Evolutionary conservation across 768 basidiomycete species (phyloP), one percentile per base, ranked within the genome.

Genomic region (Pleurotus salmoneostramineus): DNA sequence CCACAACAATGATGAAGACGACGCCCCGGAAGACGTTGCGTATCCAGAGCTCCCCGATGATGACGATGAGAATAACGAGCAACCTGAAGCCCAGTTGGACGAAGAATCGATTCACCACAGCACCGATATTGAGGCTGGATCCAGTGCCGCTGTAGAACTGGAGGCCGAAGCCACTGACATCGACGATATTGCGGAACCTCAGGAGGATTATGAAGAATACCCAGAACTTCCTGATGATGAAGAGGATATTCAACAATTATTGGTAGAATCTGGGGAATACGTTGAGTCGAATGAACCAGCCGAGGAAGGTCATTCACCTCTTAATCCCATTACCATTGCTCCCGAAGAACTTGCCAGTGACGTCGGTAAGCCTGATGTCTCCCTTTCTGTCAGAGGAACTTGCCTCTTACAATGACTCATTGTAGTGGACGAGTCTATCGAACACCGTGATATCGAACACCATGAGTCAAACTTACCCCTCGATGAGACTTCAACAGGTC

Each of bases 201-300:
- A 6, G 11, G 52, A 55, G 40, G 52, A 43, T 12, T 31, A 40
- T 31, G 52, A 55, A 42, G 36, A 55, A 21, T 55, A 55, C 31
- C 52, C 52, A 15, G 52, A 55, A 21, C 52, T 55, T 35, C 58
- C 60, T 12, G 61, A 62, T 3, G 63, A 58, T 33, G 57, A 62
- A 12, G 64, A 60, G 8, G 61, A 60, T 7, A 5, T 48, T 21
- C 49, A 36, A 17, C 48, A 6, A 49, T 57, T 45, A 12, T 33
- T 32, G 45, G 60, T 42, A 1, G 52, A 43, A 27, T 27, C 21
- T 27, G 21, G 21, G 21, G 21, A 27, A 1, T 27, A 27, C 21
- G 21, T 27, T 27, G 21, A 27, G 21, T 27, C 21, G 21, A 27
- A 27, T 27, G 21, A 40, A 40, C 44, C 44, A 45, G n/a, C 44